phyloP scores from a whole-genome alignment of 768 basidiomycete genomes.

The Sarcodon aspratus region DNA sequence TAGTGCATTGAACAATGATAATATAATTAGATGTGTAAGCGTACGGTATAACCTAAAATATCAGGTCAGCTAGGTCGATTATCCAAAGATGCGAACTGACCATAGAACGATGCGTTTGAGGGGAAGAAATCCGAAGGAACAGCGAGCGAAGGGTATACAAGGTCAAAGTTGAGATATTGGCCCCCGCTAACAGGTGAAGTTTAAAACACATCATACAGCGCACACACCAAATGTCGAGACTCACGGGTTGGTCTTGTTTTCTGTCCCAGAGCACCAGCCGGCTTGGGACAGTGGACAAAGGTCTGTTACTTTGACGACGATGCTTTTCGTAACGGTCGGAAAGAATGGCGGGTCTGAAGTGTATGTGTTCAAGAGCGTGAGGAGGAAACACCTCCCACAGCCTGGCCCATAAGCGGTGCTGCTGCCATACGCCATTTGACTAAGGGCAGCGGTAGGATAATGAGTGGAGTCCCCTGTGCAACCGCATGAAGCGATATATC shows the following conservation, averaged over 20 bases:
- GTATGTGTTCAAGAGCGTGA: constrained; percentile 64
- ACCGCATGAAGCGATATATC: constrained; percentile 64
- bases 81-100: constrained; percentile 19
- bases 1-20: background rate
- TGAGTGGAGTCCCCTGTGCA: constrained; percentile 43
- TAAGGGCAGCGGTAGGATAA: constrained; percentile 74
- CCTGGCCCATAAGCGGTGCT: constrained; percentile 58
- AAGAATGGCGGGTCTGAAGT: constrained; percentile 57
- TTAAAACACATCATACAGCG: background rate
- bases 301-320: constrained; percentile 74
- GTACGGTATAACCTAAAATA: constrained; percentile 26
- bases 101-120: constrained; percentile 54
- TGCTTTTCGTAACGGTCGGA: constrained; percentile 43
- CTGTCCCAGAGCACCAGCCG: constrained; percentile 68
- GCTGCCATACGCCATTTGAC: constrained; percentile 71
- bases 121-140: constrained; percentile 71
- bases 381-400: constrained; percentile 71
- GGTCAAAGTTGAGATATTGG: constrained; percentile 69
- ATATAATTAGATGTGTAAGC: constrained; percentile 4
- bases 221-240: constrained; percentile 14
- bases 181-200: constrained; percentile 37
- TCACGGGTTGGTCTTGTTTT: constrained; percentile 49
- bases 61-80: background rate
- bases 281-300: constrained; percentile 52
- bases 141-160: constrained; percentile 60